Evolutionary conservation across 139 green algal species (phyloP).

Genomic region (Yamagishiella unicocca): DNA sequence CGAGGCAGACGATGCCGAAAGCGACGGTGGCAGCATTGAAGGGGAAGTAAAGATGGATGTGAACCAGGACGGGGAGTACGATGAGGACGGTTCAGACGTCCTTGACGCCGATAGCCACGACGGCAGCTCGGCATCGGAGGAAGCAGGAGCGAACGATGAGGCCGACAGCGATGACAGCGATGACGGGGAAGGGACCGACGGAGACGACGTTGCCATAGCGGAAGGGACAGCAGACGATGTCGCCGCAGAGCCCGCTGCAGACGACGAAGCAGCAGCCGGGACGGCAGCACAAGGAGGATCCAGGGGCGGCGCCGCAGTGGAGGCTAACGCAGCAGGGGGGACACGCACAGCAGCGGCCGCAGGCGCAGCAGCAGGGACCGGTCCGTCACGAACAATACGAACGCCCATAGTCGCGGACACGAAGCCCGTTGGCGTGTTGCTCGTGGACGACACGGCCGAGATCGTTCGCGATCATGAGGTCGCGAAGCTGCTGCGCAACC

Average conservation of each 20-base stretch:
- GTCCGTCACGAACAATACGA: neutral
- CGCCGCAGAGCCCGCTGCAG: neutral
- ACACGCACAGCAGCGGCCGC: neutral
- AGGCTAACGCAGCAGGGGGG: neutral
- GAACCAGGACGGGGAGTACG: neutral
- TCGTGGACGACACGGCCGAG: constrained; percentile 45
- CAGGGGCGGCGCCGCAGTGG: neutral
- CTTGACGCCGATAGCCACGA: neutral
- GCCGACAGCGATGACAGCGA: neutral
- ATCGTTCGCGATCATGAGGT: constrained; percentile 53
- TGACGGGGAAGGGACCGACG: neutral
- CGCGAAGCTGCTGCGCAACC: constrained; percentile 44
- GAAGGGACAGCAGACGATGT: neutral
- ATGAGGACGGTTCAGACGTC: neutral
- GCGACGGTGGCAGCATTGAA: neutral
- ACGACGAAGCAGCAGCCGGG: neutral
- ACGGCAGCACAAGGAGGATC: neutral
- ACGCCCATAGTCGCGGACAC: neutral
- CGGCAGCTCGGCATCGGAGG: neutral
- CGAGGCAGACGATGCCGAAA: neutral
- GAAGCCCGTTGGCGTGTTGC: constrained; percentile 12
- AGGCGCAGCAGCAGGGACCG: neutral
- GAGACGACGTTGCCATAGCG: neutral
- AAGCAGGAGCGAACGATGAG: neutral
- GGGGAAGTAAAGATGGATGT: neutral